Evolutionary conservation across 345 rosid species (phyloP), one percentile per base, ranked within the genome.

Genomic region (Firmiana major): DNA sequence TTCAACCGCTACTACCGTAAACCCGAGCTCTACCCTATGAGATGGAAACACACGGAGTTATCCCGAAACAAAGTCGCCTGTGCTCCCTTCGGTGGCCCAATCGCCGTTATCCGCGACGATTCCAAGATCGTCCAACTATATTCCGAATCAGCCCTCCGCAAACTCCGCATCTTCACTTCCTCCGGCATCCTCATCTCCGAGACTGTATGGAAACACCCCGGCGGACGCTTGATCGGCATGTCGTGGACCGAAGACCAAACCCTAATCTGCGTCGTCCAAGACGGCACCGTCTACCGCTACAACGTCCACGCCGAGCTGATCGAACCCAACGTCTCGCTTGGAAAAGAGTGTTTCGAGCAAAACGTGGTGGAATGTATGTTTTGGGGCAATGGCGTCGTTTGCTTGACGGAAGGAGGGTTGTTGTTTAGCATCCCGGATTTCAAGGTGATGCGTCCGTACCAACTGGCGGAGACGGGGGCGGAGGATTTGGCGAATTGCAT

Each of bases 121-220:
- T 93, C 99, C 28, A 95, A 95, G 92, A 96, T 96, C 80, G 98
- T 96, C 40, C 99, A 96, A 82, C 93, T 96, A 54, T 90, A 93
- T 80, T 92, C 97, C 19, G 98, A 96, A 69, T 96, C 99, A 24
- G 97, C 99, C 55, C 90, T 92, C 64, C 89, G 99, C 12, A 96
- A 93, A 74, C 97, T 96, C 54, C 91, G 99, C 24, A 90, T 96
- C 64, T 96, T 92, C 83, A 90, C 86, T 84, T 96, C 98, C 59
- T 90, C 99, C 42, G 99, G 99, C 73, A 42, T 85, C 31, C 87
- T 86, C 53, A 66, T 91, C 86, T 79, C 97, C 12, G 99, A 96
- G 66, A 93, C 97, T 1, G 88, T 92, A 49, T 96, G 99, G 98
- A 93, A 92, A 79, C 85, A 90, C 81, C 97, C 99, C 2, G 97